These are phyloP conservation scores for Austroboletus novae-zelandiae DNA, from an alignment of 1,284 basidiomycete species.

Conservation along the genomic window DNA sequence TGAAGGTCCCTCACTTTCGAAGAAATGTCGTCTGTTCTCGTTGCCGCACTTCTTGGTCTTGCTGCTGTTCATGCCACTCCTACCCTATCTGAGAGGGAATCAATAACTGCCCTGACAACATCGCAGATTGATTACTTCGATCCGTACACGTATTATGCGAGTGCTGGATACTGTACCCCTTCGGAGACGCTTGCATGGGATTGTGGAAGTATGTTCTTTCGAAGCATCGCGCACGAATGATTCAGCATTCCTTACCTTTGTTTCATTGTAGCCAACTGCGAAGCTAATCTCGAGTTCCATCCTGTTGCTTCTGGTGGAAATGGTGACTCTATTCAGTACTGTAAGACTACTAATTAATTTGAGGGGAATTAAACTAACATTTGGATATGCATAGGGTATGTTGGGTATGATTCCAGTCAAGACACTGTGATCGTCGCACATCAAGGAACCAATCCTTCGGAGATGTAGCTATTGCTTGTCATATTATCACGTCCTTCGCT, in stretches of 20 bases:
- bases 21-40: conserved; percentile 19
- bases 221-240: no score
- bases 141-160: conserved; percentile 57
- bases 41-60: neutral
- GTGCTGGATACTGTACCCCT: conserved; percentile 53
- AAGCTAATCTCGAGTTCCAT: conserved; percentile 53
- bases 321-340: conserved; percentile 61
- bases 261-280: conserved; percentile 45
- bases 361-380: neutral
- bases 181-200: conserved; percentile 48
- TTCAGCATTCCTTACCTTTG: neutral
- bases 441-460: conserved; percentile 34
- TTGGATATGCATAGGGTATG: conserved; percentile 32
- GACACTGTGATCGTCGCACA: conserved; percentile 37
- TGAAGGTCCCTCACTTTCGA: no score
- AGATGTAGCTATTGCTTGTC: conserved; percentile 1
- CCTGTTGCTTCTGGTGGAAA: conserved; percentile 44
- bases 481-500: neutral
- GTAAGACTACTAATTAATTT: conserved; percentile 24
- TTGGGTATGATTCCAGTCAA: conserved; percentile 36
- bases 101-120: conserved; percentile 42
- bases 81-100: conserved; percentile 26
- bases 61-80: conserved; percentile 25
- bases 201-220: conserved; percentile 50
- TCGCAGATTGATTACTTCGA: conserved; percentile 47